These are phyloP conservation scores for Backusella tarrabulga DNA, from an alignment of 192 early-diverging fungal genomes.

Conservation along the genomic window DNA sequence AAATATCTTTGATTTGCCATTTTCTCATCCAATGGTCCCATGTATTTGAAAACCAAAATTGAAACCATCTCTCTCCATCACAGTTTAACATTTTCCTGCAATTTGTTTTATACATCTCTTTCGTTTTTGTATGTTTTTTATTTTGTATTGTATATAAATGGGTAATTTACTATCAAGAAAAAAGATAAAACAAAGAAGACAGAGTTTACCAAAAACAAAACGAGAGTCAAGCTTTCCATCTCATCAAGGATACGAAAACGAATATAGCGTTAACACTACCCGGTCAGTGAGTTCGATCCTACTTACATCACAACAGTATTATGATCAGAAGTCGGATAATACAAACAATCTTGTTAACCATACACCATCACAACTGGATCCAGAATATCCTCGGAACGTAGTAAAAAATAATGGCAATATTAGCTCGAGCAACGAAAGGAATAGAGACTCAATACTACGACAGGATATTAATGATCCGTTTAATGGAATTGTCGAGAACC, in stretches of 20 bases:
- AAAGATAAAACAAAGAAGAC: background rate
- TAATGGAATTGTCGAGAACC: slow-evolving; percentile 21
- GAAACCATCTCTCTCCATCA: background rate
- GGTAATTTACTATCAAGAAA: slow-evolving; percentile 4
- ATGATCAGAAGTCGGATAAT: background rate
- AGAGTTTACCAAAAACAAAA: background rate
- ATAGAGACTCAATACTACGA: background rate
- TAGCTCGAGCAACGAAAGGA: background rate
- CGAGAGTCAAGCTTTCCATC: background rate
- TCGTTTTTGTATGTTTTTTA: background rate
- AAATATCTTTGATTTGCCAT: background rate
- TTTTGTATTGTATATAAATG: background rate
- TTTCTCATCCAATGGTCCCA: background rate
- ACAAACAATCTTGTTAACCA: background rate
- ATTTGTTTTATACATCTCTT: background rate
- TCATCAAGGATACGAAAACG: slow-evolving; percentile 28
- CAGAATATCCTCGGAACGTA: slow-evolving; percentile 18
- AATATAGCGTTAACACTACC: slow-evolving; percentile 35
- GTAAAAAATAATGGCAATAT: background rate
- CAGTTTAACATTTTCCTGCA: background rate
- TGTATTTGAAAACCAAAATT: background rate
- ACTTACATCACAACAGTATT: slow-evolving; percentile 21
- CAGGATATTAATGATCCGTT: slow-evolving; percentile 8
- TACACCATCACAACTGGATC: slow-evolving; percentile 29
- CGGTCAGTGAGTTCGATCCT: slow-evolving; percentile 40